Evolutionary conservation across 1,139 yeast genomes (phyloP), one percentile per base, ranked within the genome.

Genomic region (Chernovozyma sophiae-reginae): DNA sequence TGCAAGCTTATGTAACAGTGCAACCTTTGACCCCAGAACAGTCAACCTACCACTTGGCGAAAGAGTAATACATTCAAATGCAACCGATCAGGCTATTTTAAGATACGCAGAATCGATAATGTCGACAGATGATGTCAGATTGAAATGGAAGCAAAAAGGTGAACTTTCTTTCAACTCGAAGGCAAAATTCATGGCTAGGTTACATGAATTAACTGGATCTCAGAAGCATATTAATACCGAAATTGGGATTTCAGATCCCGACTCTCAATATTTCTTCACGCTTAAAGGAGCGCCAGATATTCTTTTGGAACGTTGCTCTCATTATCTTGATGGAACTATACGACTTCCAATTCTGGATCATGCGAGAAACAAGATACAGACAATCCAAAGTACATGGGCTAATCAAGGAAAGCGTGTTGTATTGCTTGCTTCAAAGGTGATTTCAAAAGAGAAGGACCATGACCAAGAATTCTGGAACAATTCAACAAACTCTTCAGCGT

Each of bases 251-350:
- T 35, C 36, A 19, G 40, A 40, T 27, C 30, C 30, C 11, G 37
- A 39, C 6, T 39, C 46, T 12, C 49, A 51, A 20, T 53, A 45
- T 38, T 47, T 56, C 3, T 45, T 70, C 37, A 54, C 68, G 25
- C 56, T 71, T 34, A 73, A 73, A 48, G 77, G 78, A 33, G 79
- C 79, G 1, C 78, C 79, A 2, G 79, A 73, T 48, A 62, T 70
- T 31, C 53, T 73, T 28, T 40, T 72, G 33, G 49, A 56, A 8
- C 58, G 56, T 32, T 67, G 75, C 43, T 40, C 56, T 11, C 45
- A 41, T 16, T 46, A 50, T 22, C 41, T 56, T 24, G 40, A 45
- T 35, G 46, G 48, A 24, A 43, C 46, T 10, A 40, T 42, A 4
- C 34, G 38, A 15, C 30, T 39, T 11, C 43, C 35, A 13, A 34